Percentiles rank a stretch among this genome's conserved stretches.
phyloP scores from a whole-genome alignment of 179 eudicot species.

The Camellia oleifera region DNA sequence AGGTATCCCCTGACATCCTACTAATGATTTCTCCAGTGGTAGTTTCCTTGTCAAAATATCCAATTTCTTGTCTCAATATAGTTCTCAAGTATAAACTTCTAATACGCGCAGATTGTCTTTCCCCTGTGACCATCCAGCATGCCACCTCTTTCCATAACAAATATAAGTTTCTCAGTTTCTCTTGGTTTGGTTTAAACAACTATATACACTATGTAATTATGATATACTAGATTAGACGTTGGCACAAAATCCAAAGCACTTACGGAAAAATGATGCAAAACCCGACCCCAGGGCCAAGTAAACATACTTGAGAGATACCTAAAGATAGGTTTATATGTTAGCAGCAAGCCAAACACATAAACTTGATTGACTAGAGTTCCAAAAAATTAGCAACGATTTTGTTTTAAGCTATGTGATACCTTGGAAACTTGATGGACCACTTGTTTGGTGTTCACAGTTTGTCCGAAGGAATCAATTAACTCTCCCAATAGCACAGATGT shows the following conservation, averaged over 20 bases:
- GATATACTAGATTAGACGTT: not conserved
- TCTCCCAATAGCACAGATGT: conserved; percentile 39
- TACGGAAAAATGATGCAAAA: conserved; percentile 32
- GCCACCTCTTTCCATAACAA: conserved; percentile 46
- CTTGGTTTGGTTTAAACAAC: not conserved
- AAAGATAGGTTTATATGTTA: not conserved
- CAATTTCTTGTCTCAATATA: conserved; percentile 59
- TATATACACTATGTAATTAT: not conserved
- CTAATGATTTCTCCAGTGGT: conserved; percentile 58
- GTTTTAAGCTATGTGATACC: conserved; percentile 17
- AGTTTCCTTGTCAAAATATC: conserved; percentile 58
- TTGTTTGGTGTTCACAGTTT: conserved; percentile 13
- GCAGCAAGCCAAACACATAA: not conserved
- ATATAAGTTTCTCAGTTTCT: conserved; percentile 3
- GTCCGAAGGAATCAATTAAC: conserved; percentile 34
- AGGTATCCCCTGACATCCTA: conserved; percentile 56
- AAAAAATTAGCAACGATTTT: not conserved
- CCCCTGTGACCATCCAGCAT: conserved; percentile 75
- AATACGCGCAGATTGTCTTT: conserved; percentile 60
- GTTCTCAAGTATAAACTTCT: conserved; percentile 57
- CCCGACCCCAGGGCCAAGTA: conserved; percentile 47
- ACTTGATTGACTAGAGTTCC: not conserved
- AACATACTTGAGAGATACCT: conserved; percentile 42
- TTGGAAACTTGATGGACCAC: conserved; percentile 35
- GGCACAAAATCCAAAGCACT: conserved; percentile 12